These are phyloP conservation scores for Saccharomycopsis sp. DNA, from an alignment of 805 yeast species.

Conservation along the genomic window DNA sequence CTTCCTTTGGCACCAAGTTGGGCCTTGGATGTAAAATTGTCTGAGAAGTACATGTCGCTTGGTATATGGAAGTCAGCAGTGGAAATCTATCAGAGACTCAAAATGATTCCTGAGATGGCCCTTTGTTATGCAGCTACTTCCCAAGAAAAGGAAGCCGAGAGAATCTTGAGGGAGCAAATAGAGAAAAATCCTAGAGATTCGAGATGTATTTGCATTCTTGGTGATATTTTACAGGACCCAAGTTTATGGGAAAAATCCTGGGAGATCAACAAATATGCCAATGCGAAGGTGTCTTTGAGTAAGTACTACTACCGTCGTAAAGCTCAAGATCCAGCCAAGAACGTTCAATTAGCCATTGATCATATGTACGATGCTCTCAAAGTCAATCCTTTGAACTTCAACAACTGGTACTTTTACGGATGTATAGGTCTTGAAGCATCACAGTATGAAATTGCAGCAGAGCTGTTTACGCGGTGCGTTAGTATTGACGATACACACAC, in stretches of 20 bases:
- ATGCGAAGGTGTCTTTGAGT: constrained; percentile 81
- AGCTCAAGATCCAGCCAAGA: constrained; percentile 39
- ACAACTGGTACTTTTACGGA: constrained; percentile 90
- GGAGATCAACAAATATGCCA: constrained; percentile 74
- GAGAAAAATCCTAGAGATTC: constrained; percentile 63
- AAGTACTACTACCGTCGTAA: constrained; percentile 67
- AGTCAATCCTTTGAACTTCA: constrained; percentile 65
- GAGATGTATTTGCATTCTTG: constrained; percentile 74
- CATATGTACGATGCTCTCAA: constrained; percentile 71
- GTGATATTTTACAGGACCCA: constrained; percentile 79
- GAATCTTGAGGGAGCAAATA: constrained; percentile 49
- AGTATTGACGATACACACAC: constrained; percentile 74
- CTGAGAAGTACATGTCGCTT: constrained; percentile 77
- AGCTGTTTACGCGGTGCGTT: constrained; percentile 88
- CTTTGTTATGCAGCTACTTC: constrained; percentile 86
- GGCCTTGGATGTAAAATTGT: constrained; percentile 74
- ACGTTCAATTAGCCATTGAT: constrained; percentile 48
- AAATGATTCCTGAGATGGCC: constrained; percentile 76
- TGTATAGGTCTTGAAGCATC: constrained; percentile 74
- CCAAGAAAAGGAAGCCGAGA: constrained; percentile 58
- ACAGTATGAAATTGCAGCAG: constrained; percentile 73
- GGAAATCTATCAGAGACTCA: constrained; percentile 77
- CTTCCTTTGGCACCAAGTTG: constrained; percentile 78
- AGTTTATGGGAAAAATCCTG: constrained; percentile 77
- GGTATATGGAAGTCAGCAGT: constrained; percentile 84